phyloP scores from a whole-genome alignment of 495 filamentous ascomycete species.

The Penicillium roqueforti region DNA sequence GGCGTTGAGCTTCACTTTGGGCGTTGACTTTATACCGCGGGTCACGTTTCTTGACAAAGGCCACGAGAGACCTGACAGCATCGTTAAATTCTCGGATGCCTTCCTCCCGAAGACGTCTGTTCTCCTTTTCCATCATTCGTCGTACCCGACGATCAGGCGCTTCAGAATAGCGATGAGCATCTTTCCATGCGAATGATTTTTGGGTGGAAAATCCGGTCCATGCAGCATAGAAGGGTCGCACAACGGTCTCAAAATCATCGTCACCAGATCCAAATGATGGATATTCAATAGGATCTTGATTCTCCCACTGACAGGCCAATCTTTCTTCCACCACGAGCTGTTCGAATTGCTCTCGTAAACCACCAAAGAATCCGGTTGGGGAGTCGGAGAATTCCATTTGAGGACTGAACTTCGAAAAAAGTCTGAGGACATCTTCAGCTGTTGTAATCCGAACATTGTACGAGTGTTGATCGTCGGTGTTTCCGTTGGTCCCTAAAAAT shows the following conservation, averaged over 20 bases:
- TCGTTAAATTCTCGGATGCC: slow-evolving; percentile 88
- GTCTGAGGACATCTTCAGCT: slow-evolving; percentile 64
- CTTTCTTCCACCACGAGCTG: slow-evolving; percentile 79
- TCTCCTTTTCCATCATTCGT: slow-evolving; percentile 92
- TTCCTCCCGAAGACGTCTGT: slow-evolving; percentile 77
- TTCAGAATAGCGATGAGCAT: slow-evolving; percentile 73
- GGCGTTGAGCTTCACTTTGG: slow-evolving; percentile 74
- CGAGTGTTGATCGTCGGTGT: slow-evolving; percentile 48
- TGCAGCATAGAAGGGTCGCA: slow-evolving; percentile 72
- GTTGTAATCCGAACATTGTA: slow-evolving; percentile 68
- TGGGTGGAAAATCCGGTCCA: slow-evolving; percentile 81
- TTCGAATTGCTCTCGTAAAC: slow-evolving; percentile 68
- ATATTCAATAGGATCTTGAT: slow-evolving; percentile 55
- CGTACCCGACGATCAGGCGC: slow-evolving; percentile 82
- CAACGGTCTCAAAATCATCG: slow-evolving; percentile 65
- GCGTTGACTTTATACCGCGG: slow-evolving; percentile 67
- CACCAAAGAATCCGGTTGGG: slow-evolving; percentile 75
- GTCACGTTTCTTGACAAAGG: slow-evolving; percentile 90
- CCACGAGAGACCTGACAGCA: slow-evolving; percentile 78
- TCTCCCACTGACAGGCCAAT: slow-evolving; percentile 64
- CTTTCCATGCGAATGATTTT: slow-evolving; percentile 87
- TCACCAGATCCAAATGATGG: slow-evolving; percentile 71
- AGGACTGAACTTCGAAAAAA: slow-evolving; percentile 72
- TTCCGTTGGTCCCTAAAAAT: slow-evolving; percentile 61
- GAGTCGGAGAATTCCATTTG: slow-evolving; percentile 74